These are phyloP conservation scores for Chlamydomonas sp. DNA, from an alignment of 139 green algal species.

Conservation along the genomic window DNA sequence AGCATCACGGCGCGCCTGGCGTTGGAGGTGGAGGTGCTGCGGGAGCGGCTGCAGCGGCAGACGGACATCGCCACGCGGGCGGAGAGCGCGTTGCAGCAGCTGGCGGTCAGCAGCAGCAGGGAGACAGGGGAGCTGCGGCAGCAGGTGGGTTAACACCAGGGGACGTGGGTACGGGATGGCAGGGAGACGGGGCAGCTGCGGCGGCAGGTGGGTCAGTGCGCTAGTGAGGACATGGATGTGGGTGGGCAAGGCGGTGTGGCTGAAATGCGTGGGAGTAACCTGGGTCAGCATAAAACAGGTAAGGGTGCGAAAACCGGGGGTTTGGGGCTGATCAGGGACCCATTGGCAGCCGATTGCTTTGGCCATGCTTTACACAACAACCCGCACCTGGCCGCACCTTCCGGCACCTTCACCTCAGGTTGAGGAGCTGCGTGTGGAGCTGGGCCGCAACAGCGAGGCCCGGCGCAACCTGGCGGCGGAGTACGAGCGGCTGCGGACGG, in stretches of 20 bases:
- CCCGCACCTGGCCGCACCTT: neutral
- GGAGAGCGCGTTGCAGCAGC: slow-evolving; percentile 48
- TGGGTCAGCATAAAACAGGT: too few relatives aligned
- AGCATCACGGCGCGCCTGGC: slow-evolving; percentile 40
- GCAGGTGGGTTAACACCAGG: neutral
- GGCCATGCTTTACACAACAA: too few relatives aligned
- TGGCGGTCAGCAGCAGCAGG: slow-evolving; percentile 31
- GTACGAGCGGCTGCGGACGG: slow-evolving; percentile 44
- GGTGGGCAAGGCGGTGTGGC: too few relatives aligned
- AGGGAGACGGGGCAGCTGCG: neutral
- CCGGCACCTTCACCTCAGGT: neutral
- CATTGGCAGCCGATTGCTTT: too few relatives aligned
- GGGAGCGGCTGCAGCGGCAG: slow-evolving; percentile 55
- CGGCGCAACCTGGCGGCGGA: slow-evolving; percentile 24
- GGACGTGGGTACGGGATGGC: neutral
- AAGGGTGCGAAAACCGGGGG: too few relatives aligned
- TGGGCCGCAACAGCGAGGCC: slow-evolving; percentile 12
- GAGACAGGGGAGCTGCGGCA: slow-evolving; percentile 10
- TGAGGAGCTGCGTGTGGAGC: slow-evolving; percentile 37
- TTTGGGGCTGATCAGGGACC: too few relatives aligned
- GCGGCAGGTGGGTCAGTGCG: neutral
- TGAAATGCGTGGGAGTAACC: too few relatives aligned
- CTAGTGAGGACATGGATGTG: too few relatives aligned
- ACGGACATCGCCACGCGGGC: slow-evolving; percentile 39
- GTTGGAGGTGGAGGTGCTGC: slow-evolving; percentile 47